Conservation (phyloP, 1,284 basidiomycete species). For the Neonothopanus nambi region DNA sequence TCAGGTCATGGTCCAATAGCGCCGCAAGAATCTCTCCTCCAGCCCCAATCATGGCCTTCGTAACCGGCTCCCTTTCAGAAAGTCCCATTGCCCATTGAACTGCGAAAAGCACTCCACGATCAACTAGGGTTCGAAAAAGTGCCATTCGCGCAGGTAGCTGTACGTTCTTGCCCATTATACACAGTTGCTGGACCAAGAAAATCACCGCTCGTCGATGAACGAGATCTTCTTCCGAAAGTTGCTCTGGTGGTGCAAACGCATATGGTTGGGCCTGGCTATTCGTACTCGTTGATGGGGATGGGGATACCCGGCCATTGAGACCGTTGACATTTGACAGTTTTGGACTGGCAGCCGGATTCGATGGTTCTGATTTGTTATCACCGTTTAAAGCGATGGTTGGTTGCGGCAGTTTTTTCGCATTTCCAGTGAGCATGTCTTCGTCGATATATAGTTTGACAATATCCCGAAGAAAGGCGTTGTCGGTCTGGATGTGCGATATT, state of each 20-base stretch:
- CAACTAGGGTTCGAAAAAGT: conserved; percentile 89
- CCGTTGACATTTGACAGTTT: conserved; percentile 31
- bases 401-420: conserved; percentile 25
- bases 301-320: conserved; percentile 6
- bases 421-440: conserved; percentile 52
- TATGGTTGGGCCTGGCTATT: conserved; percentile 30
- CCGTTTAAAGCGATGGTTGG: conserved; percentile 7
- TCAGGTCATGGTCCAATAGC: conserved; percentile 90
- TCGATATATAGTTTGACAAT: conserved; percentile 80
- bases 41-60: conserved; percentile 68
- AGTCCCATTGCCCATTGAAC: conserved; percentile 85
- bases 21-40: conserved; percentile 88
- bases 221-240: conserved; percentile 51
- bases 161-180: conserved; percentile 95
- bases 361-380: conserved; percentile 30
- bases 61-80: conserved; percentile 45
- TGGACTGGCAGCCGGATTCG: conserved; percentile 19
- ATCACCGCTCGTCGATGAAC: conserved; percentile 72
- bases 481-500: conserved; percentile 84
- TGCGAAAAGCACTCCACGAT: conserved; percentile 87
- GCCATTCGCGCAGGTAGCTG: conserved; percentile 85
- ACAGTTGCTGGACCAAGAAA: conserved; percentile 89
- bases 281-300: conserved; percentile 9
- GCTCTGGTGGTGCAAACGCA: conserved; percentile 51
- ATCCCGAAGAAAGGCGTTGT: conserved; percentile 74